These are phyloP conservation scores for Agastache rugosa DNA, from an alignment of 257 asterid genomes.

Conservation along the genomic window DNA sequence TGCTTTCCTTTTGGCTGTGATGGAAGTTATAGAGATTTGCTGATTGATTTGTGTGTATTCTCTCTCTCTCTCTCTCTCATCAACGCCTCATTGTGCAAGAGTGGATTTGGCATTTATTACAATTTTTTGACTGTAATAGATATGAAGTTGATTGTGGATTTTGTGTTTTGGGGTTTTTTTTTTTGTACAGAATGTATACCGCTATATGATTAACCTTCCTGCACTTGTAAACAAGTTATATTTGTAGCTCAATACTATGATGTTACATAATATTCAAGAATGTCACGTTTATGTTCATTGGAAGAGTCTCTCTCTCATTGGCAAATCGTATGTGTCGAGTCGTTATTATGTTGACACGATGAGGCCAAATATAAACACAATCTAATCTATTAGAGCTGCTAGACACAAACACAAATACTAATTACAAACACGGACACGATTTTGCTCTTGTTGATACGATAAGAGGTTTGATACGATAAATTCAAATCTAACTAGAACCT, in stretches of 20 bases:
- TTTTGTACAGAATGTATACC: conserved; percentile 24
- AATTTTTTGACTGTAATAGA: conserved; percentile 6
- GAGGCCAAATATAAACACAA: too few species aligned
- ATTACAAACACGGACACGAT: too few species aligned
- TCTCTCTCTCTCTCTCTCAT: conserved; percentile 10
- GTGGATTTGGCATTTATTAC: neutral
- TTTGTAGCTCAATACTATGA: conserved; percentile 3
- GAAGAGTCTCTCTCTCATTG: neutral
- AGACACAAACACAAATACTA: too few species aligned
- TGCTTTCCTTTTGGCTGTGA: conserved; percentile 75
- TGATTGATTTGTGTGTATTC: conserved; percentile 30
- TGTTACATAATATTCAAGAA: conserved; percentile 10
- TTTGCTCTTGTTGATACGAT: too few species aligned
- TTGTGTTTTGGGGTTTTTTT: neutral
- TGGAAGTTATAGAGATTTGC: neutral
- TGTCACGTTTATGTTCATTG: neutral
- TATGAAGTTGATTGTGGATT: conserved; percentile 22
- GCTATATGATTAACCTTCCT: conserved; percentile 9
- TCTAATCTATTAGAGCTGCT: too few species aligned
- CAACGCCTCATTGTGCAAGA: conserved; percentile 34
- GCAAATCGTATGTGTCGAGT: too few species aligned
- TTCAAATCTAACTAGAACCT: too few species aligned
- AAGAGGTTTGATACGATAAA: too few species aligned
- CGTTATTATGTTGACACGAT: too few species aligned
- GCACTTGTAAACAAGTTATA: neutral